These are phyloP conservation scores for Plasmodium relictum DNA, from an alignment of 169 alveolate species.

Conservation along the genomic window DNA sequence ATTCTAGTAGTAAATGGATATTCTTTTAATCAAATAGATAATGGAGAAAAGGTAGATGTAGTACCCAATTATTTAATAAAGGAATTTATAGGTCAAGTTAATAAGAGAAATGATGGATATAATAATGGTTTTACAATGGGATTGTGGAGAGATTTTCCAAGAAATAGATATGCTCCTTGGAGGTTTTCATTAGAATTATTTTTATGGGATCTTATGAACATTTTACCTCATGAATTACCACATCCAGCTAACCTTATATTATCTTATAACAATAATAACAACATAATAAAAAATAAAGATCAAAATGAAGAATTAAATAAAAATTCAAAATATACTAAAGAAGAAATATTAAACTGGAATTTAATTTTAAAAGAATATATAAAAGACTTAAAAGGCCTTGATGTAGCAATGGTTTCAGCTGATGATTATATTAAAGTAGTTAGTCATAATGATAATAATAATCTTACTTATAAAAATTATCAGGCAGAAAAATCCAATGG, in stretches of 20 bases:
- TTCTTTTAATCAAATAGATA: background rate
- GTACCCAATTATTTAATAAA: slow-evolving; percentile 12
- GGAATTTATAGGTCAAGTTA: slow-evolving; percentile 14
- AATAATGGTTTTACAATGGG: slow-evolving; percentile 47
- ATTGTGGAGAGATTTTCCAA: slow-evolving; percentile 71
- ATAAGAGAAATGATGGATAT: slow-evolving; percentile 31
- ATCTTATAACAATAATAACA: slow-evolving; percentile 5
- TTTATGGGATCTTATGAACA: slow-evolving; percentile 54
- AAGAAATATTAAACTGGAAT: slow-evolving; percentile 16
- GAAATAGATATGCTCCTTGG: slow-evolving; percentile 21
- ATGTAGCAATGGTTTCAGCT: slow-evolving; percentile 29
- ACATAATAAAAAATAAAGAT: background rate
- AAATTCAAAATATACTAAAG: background rate
- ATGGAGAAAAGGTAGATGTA: slow-evolving; percentile 6
- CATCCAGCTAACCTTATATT: slow-evolving; percentile 53
- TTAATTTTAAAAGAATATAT: background rate
- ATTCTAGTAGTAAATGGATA: slow-evolving; percentile 59
- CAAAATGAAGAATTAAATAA: slow-evolving; percentile 3
- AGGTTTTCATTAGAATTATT: slow-evolving; percentile 60
- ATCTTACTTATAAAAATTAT: slow-evolving; percentile 2
- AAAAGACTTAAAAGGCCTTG: slow-evolving; percentile 14
- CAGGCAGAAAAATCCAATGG: slow-evolving; percentile 26
- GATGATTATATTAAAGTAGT: slow-evolving; percentile 26
- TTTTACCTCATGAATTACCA: slow-evolving; percentile 63
- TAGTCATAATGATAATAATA: slow-evolving; percentile 27